Evolutionary conservation across 371 early-diverging fungal species (phyloP).

Genomic region (Mortierella sp.): DNA sequence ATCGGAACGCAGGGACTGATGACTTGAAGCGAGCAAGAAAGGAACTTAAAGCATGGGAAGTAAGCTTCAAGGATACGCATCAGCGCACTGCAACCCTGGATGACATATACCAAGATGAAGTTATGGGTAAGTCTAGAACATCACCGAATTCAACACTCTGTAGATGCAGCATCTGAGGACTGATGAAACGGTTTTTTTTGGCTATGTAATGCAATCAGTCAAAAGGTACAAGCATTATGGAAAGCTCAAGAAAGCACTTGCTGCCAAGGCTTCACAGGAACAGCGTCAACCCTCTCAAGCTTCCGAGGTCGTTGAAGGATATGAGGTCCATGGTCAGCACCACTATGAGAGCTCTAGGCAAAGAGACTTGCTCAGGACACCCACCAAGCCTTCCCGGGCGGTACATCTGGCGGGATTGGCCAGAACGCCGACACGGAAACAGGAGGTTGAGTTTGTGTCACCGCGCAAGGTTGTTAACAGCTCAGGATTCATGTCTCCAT

Average conservation of each 20-base stretch:
- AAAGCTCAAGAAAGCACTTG: slow-evolving; percentile 43
- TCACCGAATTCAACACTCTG: too few relatives aligned
- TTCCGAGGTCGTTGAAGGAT: not conserved
- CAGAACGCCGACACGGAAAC: slow-evolving; percentile 30
- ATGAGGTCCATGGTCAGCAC: not conserved
- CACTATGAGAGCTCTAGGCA: not conserved
- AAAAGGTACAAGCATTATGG: slow-evolving; percentile 38
- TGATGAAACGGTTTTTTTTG: too few relatives aligned
- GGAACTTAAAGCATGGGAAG: slow-evolving; percentile 65
- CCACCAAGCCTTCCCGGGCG: slow-evolving; percentile 22
- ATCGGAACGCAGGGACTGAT: slow-evolving; percentile 9
- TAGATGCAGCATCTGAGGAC: too few relatives aligned
- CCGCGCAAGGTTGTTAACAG: slow-evolving; percentile 25
- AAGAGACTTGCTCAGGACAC: slow-evolving; percentile 12
- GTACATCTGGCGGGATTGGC: not conserved
- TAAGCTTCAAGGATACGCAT: slow-evolving; percentile 52
- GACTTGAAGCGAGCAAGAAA: slow-evolving; percentile 26
- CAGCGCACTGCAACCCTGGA: slow-evolving; percentile 57
- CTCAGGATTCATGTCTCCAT: slow-evolving; percentile 44
- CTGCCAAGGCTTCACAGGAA: slow-evolving; percentile 11
- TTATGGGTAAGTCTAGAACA: slow-evolving; percentile 26
- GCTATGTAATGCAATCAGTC: too few relatives aligned
- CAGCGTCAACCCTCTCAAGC: not conserved
- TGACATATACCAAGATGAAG: slow-evolving; percentile 42
- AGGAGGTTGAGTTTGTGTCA: slow-evolving; percentile 42